Percentiles rank a stretch among this genome's conserved stretches.
Evolutionary conservation across 179 eudicot genomes (phyloP).

Genomic region (Spinacia oleracea): DNA sequence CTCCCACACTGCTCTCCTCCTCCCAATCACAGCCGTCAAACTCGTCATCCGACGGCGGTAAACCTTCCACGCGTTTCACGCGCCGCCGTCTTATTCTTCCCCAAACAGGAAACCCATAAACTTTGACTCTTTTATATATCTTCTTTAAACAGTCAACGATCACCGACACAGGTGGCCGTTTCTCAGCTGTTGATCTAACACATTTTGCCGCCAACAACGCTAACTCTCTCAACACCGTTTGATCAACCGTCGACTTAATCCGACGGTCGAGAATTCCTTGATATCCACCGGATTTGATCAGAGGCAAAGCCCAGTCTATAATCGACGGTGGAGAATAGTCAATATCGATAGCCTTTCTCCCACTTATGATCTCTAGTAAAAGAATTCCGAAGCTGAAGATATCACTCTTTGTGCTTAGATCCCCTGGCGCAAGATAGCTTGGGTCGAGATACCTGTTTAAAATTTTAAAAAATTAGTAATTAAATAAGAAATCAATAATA

Average conservation of each 20-base stretch:
- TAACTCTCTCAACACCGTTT: constrained; percentile 39
- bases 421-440: constrained; percentile 66
- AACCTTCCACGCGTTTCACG: constrained; percentile 38
- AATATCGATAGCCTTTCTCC: constrained; percentile 78
- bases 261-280: constrained; percentile 55
- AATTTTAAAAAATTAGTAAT: too few relatives aligned
- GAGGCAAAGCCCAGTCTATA: constrained; percentile 77
- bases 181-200: constrained; percentile 61
- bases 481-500: too few relatives aligned
- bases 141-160: constrained; percentile 50
- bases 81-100: constrained; percentile 43
- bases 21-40: constrained; percentile 44
- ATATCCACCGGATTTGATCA: constrained; percentile 45
- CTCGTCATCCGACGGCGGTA: constrained; percentile 30
- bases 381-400: constrained; percentile 84
- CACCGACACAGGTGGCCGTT: constrained; percentile 63
- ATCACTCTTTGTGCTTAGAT: constrained; percentile 64
- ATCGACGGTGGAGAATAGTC: constrained; percentile 70
- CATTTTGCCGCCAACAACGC: constrained; percentile 59
- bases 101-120: constrained; percentile 29
- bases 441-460: constrained; percentile 55
- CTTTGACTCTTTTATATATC: constrained; percentile 35
- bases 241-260: constrained; percentile 40
- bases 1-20: constrained; percentile 19
- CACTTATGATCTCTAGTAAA: constrained; percentile 67